These are phyloP conservation scores for Spathaspora sp. DNA, from an alignment of 1,139 yeast genomes.

Conservation along the genomic window DNA sequence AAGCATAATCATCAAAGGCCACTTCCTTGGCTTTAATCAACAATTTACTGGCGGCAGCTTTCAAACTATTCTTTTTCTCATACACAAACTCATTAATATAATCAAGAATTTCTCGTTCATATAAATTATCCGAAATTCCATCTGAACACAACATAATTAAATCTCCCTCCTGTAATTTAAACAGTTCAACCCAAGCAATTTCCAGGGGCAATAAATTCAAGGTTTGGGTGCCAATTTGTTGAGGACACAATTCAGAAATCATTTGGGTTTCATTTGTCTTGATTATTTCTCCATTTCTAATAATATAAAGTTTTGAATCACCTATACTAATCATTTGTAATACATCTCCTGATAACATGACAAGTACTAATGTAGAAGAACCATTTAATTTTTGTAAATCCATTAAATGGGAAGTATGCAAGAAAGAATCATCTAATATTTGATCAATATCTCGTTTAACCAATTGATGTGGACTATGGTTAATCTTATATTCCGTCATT, in stretches of 20 bases:
- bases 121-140: conserved; percentile 55
- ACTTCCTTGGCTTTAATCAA: conserved; percentile 47
- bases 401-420: conserved; percentile 55
- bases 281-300: conserved; percentile 48
- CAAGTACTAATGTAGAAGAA: conserved; percentile 52
- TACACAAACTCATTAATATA: conserved; percentile 33
- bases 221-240: conserved; percentile 58
- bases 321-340: conserved; percentile 55
- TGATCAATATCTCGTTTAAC: conserved; percentile 45
- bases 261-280: conserved; percentile 50
- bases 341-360: conserved; percentile 51
- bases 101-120: conserved; percentile 45
- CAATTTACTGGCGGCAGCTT: conserved; percentile 39
- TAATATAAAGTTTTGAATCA: conserved; percentile 51
- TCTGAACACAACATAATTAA: conserved; percentile 51
- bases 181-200: conserved; percentile 48
- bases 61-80: conserved; percentile 28
- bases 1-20: conserved; percentile 55
- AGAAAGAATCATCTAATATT: conserved; percentile 50
- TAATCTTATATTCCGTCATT: conserved; percentile 46
- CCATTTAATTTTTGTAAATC: conserved; percentile 50
- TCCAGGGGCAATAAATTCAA: conserved; percentile 45
- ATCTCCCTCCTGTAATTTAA: conserved; percentile 42
- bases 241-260: conserved; percentile 49
- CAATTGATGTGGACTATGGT: conserved; percentile 44